These are phyloP conservation scores for Podospora pseudoanserina DNA, from an alignment of 495 filamentous ascomycete genomes.

Conservation along the genomic window DNA sequence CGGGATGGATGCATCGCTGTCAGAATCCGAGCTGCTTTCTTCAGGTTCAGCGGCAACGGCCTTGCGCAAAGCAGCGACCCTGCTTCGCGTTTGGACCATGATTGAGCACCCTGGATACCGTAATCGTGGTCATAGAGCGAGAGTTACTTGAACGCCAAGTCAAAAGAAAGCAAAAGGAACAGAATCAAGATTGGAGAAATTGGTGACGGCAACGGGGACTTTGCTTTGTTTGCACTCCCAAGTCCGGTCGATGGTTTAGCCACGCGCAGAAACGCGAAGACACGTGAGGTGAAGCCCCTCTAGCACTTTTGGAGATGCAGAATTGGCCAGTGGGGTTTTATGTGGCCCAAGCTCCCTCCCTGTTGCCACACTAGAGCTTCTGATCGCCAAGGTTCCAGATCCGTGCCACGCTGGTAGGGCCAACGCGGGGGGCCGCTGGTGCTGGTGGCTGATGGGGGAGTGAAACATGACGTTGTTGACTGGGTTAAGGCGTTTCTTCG, in stretches of 20 bases:
- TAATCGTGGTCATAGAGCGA: neutral
- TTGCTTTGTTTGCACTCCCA: neutral
- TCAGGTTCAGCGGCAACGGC: neutral
- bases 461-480: neutral
- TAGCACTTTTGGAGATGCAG: neutral
- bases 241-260: neutral
- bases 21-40: neutral
- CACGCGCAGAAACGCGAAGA: neutral
- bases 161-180: neutral
- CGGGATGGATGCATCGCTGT: neutral
- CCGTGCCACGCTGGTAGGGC: neutral
- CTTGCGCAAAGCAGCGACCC: neutral
- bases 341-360: neutral
- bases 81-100: slow-evolving; percentile 2
- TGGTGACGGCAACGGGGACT: neutral
- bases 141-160: neutral
- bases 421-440: neutral
- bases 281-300: neutral
- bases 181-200: neutral
- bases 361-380: neutral
- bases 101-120: neutral
- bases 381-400: neutral
- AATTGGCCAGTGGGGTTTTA: neutral
- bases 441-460: neutral
- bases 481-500: neutral